Evolutionary conservation across 805 yeast species (phyloP), one percentile per base, ranked within the genome.

Genomic region (Cyberlindnera mrakii): DNA sequence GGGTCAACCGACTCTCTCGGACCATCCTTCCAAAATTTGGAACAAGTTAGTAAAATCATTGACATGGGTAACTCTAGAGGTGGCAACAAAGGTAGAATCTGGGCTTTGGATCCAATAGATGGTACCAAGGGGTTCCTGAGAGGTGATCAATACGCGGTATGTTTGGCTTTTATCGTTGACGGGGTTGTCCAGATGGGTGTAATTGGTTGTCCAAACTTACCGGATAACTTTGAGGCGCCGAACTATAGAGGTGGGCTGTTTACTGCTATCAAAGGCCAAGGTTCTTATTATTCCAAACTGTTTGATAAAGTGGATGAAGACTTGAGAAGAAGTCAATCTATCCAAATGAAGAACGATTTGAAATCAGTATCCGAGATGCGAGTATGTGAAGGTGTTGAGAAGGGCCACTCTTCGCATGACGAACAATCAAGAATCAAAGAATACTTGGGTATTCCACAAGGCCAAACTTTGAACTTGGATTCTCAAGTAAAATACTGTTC

Each of bases 31-130:
- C 48, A 55, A 10, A 58, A 70, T 3, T 58, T 74, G 29, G 69
- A 71, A 1, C 72, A 75, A 29, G 72, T 91, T 39, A 74, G 75
- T 50, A 70, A 75, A 6, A 71, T 83, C 20, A 85, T 93, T 44
- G 96, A 89, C 59, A 65, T 72, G 46, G 99, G 99, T 38, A 73
- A 77, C 56, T 85, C 85, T 33, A 62, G 72, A 48, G 98, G 97
- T 42, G 96, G 97, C 5, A 52, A 66, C 29, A 68, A 63, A 31
- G 95, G 96, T 19, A 72, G 99, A 48, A 80, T 87, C 60, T 93
- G 99, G 99, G 96, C 97, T 1, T 68, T 93, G 57, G 99, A 93
- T 59, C 99, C 99, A 33, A 90, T 93, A 48, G 99, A 93, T 59
- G 99, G 99, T 7, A 93, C 99, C 17, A 93, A 82, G 62, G 99